phyloP scores from a whole-genome alignment of 2,329 filamentous ascomycete species.

The Paecilomyces fulvus region DNA sequence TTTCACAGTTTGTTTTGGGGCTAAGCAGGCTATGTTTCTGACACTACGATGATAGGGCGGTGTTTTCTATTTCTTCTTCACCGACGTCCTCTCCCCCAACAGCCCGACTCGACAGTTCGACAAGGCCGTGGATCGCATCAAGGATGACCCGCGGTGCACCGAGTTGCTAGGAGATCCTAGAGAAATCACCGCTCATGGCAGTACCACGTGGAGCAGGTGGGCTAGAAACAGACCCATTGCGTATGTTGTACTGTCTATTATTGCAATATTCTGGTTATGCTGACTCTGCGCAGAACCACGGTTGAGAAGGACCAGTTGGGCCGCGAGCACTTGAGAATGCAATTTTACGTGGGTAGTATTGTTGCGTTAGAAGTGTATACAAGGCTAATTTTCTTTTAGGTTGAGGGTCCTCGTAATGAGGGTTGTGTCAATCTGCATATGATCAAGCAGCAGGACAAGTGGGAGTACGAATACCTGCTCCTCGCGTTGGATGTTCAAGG shows the following conservation, averaged over 20 bases:
- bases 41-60: conserved; percentile 46
- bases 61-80: conserved; percentile 70
- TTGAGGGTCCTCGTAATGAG: conserved; percentile 66
- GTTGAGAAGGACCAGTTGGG: conserved; percentile 64
- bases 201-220: conserved; percentile 76
- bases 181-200: conserved; percentile 72
- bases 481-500: conserved; percentile 74
- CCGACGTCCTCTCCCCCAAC: conserved; percentile 74
- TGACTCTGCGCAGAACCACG: conserved; percentile 47
- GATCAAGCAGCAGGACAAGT: conserved; percentile 55
- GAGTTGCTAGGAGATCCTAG: conserved; percentile 66
- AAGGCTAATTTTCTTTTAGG: conserved; percentile 37
- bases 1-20: background rate
- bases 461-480: conserved; percentile 69
- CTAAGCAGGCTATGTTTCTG: background rate
- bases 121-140: conserved; percentile 71
- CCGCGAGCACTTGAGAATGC: conserved; percentile 72
- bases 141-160: conserved; percentile 60
- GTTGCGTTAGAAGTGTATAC: background rate
- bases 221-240: conserved; percentile 53
- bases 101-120: conserved; percentile 87
- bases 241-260: conserved; percentile 17
- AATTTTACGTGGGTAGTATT: conserved; percentile 60
- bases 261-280: conserved; percentile 4
- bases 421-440: conserved; percentile 74